Base-by-base conservation (phyloP, 2,329 filamentous ascomycete species). In the Nigrograna mackinnonii region DNA sequence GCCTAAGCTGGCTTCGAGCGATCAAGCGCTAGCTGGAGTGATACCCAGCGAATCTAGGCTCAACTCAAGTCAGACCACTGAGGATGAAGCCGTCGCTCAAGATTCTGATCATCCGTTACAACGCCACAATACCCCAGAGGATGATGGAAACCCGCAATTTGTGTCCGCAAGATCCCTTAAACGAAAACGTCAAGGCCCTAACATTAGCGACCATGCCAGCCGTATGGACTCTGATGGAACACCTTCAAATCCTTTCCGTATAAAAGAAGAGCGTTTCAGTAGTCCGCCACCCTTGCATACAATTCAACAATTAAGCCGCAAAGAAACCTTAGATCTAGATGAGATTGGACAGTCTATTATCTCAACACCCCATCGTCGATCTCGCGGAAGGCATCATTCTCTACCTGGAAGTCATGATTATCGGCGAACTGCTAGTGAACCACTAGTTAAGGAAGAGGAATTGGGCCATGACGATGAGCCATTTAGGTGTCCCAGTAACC, bases 321-420 rank as follows among this genome's bases (percentile, higher is more conserved):
- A 56, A 6, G 67, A 73, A 41, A 73, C 70, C 2, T 67, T 75
- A 22, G 74, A 77, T 51, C 61, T 77, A 3, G 74, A 77, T 45
- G 64, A 65, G 13, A 44, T 69, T 5, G 55, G 55, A 2, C 51
- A 55, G 12, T 49, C 47, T 19, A 46, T 65, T 11, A 49, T 63
- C 12, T 42, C 50, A 11, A 72, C 69, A 5, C 68, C 71, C 9
- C 52, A 46, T 7, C 48, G 50, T n/a, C 20, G 44, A 22, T n/a
- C n/a, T n/a, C n/a, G n/a, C n/a, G n/a, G n/a, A n/a, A n/a, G n/a
- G n/a, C n/a, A n/a, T n/a, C n/a, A n/a, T n/a, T n/a, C n/a, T n/a
- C n/a, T n/a, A n/a, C n/a, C n/a, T n/a, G n/a, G n/a, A n/a, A n/a
- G n/a, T n/a, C n/a, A n/a, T n/a, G n/a, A 41, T n/a, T 50, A 58